These are phyloP conservation scores for Aphanomyces invadans DNA, from an alignment of 352 stramenopile genomes.

Conservation along the genomic window DNA sequence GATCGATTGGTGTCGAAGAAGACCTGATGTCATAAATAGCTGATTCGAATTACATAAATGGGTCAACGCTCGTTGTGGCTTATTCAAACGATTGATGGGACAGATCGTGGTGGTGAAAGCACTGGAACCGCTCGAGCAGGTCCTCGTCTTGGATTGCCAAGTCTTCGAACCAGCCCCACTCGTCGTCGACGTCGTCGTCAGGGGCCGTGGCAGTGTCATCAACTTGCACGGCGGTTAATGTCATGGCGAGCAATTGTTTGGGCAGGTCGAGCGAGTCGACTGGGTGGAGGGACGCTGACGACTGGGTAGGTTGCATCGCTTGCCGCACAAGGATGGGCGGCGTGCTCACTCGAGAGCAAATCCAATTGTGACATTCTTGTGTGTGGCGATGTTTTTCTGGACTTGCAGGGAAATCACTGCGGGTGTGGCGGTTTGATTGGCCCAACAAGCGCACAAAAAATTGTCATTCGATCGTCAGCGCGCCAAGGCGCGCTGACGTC, in stretches of 20 bases:
- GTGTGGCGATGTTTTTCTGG: not conserved
- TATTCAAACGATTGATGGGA: not conserved
- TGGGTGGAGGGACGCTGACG: not conserved
- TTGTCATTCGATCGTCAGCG: not conserved
- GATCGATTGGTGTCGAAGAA: too few species aligned
- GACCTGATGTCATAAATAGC: too few species aligned
- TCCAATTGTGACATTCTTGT: not conserved
- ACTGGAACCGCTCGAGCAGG: not conserved
- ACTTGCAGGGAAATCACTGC: not conserved
- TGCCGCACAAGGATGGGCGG: too few species aligned
- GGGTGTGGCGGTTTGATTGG: not conserved
- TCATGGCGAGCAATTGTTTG: not conserved
- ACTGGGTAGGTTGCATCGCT: not conserved
- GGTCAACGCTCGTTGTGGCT: too few species aligned
- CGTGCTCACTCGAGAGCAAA: not conserved
- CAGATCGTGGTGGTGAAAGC: not conserved
- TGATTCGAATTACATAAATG: too few species aligned
- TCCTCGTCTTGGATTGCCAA: not conserved
- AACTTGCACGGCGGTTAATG: too few species aligned
- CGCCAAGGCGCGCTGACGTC: not conserved
- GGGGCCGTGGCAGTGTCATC: not conserved
- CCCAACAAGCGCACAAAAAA: not conserved
- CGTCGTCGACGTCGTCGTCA: not conserved
- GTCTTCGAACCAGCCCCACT: not conserved
- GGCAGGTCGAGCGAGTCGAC: not conserved